Evolutionary conservation across 441 rosid species (phyloP).

Genomic region (California macrophylla): DNA sequence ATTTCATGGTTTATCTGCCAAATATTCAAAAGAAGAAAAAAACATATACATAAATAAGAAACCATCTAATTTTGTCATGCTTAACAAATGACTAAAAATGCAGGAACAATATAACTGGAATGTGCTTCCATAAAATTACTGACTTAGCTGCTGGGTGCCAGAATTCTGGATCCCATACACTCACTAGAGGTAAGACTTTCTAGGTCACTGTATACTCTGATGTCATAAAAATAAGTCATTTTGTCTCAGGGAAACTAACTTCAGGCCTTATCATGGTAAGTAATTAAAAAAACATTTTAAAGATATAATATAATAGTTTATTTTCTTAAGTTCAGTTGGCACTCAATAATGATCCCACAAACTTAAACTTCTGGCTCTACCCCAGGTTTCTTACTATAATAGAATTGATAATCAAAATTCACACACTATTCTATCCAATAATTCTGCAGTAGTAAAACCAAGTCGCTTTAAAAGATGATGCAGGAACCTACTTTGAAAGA

Average conservation of each 20-base stretch:
- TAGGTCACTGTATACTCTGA: not conserved
- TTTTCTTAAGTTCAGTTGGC: not conserved
- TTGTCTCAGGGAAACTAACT: not conserved
- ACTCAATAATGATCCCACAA: not conserved
- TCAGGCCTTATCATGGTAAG: not conserved
- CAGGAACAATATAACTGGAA: not conserved
- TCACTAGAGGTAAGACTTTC: not conserved
- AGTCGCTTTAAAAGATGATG: conserved; percentile 6
- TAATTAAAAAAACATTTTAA: too few species aligned
- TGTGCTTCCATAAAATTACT: not conserved
- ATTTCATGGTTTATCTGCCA: conserved; percentile 41
- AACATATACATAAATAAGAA: not conserved
- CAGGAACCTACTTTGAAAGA: conserved; percentile 44
- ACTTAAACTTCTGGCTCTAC: not conserved
- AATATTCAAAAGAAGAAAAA: not conserved
- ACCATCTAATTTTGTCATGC: not conserved
- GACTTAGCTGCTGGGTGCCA: not conserved
- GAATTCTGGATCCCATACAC: not conserved
- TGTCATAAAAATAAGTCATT: not conserved
- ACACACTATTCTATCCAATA: not conserved
- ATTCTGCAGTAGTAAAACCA: not conserved
- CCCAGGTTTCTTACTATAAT: not conserved
- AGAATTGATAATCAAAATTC: not conserved
- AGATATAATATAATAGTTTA: too few species aligned
- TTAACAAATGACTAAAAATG: not conserved